A percentile compares a stretch with the other conserved stretches of the same genome.
These are phyloP conservation scores for Geranium incanum DNA, from an alignment of 441 rosid species.

Conservation along the genomic window DNA sequence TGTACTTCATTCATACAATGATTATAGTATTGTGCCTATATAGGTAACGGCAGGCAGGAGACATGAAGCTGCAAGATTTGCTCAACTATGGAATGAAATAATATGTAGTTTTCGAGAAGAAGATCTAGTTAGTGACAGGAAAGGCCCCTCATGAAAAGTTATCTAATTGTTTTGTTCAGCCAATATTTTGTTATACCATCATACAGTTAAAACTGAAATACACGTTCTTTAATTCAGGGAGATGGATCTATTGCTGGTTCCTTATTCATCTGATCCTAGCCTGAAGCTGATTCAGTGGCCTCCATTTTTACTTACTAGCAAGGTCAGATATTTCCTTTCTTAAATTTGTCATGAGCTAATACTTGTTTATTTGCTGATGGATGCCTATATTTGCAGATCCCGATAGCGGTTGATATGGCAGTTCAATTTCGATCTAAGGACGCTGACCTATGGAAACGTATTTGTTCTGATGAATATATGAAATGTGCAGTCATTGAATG, in stretches of 20 bases:
- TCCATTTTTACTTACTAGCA: slow-evolving; percentile 95
- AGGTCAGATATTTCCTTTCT: slow-evolving; percentile 43
- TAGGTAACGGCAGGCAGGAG: slow-evolving; percentile 89
- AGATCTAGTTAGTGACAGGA: slow-evolving; percentile 95
- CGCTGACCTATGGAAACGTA: slow-evolving; percentile 95
- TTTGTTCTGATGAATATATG: slow-evolving; percentile 93
- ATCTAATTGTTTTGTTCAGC: slow-evolving; percentile 11
- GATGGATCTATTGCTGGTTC: slow-evolving; percentile 96
- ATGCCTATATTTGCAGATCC: slow-evolving; percentile 51
- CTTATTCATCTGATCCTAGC: slow-evolving; percentile 89
- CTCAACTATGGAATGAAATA: slow-evolving; percentile 98
- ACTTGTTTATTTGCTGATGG: not conserved
- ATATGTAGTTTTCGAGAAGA: slow-evolving; percentile 95
- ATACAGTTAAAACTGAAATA: slow-evolving; percentile 28
- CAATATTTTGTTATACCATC: slow-evolving; percentile 7
- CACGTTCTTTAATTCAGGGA: slow-evolving; percentile 52
- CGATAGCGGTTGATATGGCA: slow-evolving; percentile 95
- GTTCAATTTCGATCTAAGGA: slow-evolving; percentile 74
- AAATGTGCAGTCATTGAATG: slow-evolving; percentile 97
- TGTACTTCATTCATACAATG: not conserved
- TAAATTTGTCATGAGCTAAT: slow-evolving; percentile 10
- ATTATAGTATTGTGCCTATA: slow-evolving; percentile 22
- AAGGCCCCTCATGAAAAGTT: slow-evolving; percentile 28
- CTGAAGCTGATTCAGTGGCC: slow-evolving; percentile 97
- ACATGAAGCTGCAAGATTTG: slow-evolving; percentile 97